Conservation (phyloP, 208 protist species). For the Crithidia brevicula region DNA sequence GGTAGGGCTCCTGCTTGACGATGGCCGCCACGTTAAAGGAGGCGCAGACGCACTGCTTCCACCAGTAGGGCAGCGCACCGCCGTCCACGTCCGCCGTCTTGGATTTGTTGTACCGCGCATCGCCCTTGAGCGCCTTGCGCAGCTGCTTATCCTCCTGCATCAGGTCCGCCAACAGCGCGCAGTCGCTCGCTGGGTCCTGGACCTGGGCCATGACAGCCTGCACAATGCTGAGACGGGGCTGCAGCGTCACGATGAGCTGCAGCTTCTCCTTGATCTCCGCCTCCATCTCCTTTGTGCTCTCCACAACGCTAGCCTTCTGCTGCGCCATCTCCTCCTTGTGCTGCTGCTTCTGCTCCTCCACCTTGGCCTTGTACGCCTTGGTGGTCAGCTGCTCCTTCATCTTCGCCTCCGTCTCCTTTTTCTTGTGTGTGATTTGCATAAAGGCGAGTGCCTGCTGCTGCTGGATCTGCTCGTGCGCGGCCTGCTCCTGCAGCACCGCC, state of each 20-base stretch:
- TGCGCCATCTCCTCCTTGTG: conserved; percentile 60
- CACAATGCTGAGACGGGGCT: conserved; percentile 56
- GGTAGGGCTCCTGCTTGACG: conserved; percentile 35
- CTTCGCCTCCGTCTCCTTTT: conserved; percentile 49
- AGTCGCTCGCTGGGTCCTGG: conserved; percentile 48
- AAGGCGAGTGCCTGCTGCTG: conserved; percentile 54
- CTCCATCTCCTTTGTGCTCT: conserved; percentile 44
- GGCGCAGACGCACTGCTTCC: conserved; percentile 54
- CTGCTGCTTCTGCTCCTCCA: conserved; percentile 59
- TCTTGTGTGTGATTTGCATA: conserved; percentile 50
- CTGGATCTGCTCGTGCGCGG: conserved; percentile 43
- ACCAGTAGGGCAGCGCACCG: conserved; percentile 57
- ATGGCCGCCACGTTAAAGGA: conserved; percentile 79
- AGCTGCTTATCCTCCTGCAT: conserved; percentile 74
- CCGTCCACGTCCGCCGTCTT: conserved; percentile 54
- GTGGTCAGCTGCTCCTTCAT: conserved; percentile 41
- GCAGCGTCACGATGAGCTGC: conserved; percentile 43
- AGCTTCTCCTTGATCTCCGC: conserved; percentile 62
- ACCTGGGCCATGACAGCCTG: conserved; percentile 49
- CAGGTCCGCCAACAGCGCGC: conserved; percentile 54
- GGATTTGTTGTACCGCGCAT: conserved; percentile 59
- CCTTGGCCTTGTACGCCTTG: conserved; percentile 27
- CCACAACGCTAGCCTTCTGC: conserved; percentile 40
- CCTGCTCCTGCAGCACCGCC: conserved; percentile 53
- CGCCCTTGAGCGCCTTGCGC: conserved; percentile 51